Conservation (phyloP, 192 early-diverging fungal species). For the Bifiguratus adelaidae region DNA sequence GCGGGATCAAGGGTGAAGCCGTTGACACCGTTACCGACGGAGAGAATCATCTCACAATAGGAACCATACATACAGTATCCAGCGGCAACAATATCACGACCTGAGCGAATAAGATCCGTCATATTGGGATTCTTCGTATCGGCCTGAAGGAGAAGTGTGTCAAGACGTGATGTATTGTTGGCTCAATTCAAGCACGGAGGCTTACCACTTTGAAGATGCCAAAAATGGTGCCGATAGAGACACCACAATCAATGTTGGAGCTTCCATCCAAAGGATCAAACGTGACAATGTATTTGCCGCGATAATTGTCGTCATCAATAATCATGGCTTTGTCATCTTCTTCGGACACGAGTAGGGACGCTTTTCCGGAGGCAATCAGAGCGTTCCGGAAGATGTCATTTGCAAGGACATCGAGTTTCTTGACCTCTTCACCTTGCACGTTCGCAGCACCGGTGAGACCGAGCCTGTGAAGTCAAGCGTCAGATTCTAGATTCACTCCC, state of each 20-base stretch:
- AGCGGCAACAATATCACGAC: conserved; percentile 84
- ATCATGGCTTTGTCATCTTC: conserved; percentile 92
- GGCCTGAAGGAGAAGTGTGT: conserved; percentile 14
- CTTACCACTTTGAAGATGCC: conserved; percentile 89
- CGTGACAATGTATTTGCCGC: conserved; percentile 88
- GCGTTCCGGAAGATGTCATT: conserved; percentile 99
- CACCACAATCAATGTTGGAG: conserved; percentile 98
- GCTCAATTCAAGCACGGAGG: conserved; percentile 7
- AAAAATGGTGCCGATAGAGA: conserved; percentile 98
- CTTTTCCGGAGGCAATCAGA: conserved; percentile 78
- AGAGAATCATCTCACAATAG: conserved; percentile 69
- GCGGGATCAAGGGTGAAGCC: conserved; percentile 96
- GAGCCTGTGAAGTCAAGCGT: conserved; percentile 37
- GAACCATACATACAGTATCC: conserved; percentile 99
- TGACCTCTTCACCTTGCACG: conserved; percentile 89
- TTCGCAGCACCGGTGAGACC: conserved; percentile 81
- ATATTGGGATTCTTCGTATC: conserved; percentile 35
- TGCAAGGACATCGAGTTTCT: conserved; percentile 94
- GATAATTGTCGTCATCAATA: conserved; percentile 56
- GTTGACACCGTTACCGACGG: conserved; percentile 78
- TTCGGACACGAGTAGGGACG: conserved; percentile 91
- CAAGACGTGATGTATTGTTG: too few species aligned
- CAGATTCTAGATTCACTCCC: too few species aligned
- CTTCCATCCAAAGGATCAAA: conserved; percentile 98
- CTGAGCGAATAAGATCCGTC: conserved; percentile 79